Base-by-base conservation (phyloP, 2,329 filamentous ascomycete genomes). In the Calonectria pteridis region DNA sequence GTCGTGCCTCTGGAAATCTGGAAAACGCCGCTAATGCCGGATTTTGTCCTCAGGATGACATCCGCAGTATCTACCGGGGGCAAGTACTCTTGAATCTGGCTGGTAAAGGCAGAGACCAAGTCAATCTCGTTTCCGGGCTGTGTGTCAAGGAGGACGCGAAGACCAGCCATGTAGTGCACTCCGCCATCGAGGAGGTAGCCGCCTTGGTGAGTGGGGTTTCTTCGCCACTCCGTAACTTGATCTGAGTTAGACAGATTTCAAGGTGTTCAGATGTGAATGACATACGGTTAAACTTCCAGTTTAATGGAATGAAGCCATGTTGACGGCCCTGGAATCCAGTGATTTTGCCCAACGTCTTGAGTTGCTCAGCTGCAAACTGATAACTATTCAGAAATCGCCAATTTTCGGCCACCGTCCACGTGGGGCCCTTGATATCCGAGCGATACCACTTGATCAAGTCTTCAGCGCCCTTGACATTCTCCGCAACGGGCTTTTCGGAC, bases 141-240 rank as follows among this genome's bases (percentile, higher is more conserved):
- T 3, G 72, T 65, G 18, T 16, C 11, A 1, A 76, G 49, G 9
- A 76, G 62, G 14, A 55, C 40, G 2, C 3, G 46, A 13, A 76
- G 64, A 13, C 69, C 74, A 6, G 71, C 75, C 40, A 75, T 53
- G n/a, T 72, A 75, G 64, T 76, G 75, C 43, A 76, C 74, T 10
- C 75, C 75, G 13, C 71, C 65, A 35, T 76, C 75, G 1, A 73
- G 71, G 6, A 73, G 66, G 35, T 69, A 73, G 26, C 71, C 71
- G 26, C 71, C 71, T 26, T 73, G 71, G 67, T 73, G 69, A 1
- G 65, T 62, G 0, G 75, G 73, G 20, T 29, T 49, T 29, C 64
- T 64, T 35, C 75, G 63, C 75, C 75, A 28, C 31, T 71, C 68
- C 2, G 68, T 71, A 18, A 65, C 68, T 71, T 16, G 14, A 31